A percentile compares a stretch with the other conserved stretches of the same genome.
These are phyloP conservation scores for Coprinopsis cinerea DNA, from an alignment of 768 basidiomycete species.

Conservation along the genomic window DNA sequence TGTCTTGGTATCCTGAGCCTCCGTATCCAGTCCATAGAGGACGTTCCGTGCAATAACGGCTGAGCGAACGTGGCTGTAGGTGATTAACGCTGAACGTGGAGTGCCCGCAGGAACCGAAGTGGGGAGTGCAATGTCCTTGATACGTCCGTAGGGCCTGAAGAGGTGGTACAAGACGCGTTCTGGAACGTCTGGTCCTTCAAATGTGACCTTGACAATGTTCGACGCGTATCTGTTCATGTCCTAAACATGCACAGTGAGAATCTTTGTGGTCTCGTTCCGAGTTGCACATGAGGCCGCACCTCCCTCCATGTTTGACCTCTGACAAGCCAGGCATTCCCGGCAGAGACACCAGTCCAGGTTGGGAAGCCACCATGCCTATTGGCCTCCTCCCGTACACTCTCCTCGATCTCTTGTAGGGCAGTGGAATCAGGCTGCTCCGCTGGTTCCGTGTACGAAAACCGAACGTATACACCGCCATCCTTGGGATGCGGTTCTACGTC, in stretches of 20 bases:
- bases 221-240: conserved; percentile 85
- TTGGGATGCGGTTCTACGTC: conserved; percentile 63
- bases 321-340: conserved; percentile 63
- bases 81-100: conserved; percentile 58
- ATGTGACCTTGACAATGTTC: conserved; percentile 64
- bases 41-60: conserved; percentile 83
- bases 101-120: conserved; percentile 57
- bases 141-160: conserved; percentile 76
- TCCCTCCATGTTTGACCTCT: conserved; percentile 79
- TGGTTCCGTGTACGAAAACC: conserved; percentile 48
- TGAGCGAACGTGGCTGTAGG: conserved; percentile 56
- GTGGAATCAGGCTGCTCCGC: conserved; percentile 8
- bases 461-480: conserved; percentile 84
- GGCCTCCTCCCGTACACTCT: conserved; percentile 37
- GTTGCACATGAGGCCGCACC: conserved; percentile 34
- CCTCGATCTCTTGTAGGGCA: conserved; percentile 43
- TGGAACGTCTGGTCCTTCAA: conserved; percentile 83
- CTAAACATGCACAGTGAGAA: conserved; percentile 28
- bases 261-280: too few relatives aligned
- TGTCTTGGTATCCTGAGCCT: conserved; percentile 26
- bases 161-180: conserved; percentile 77
- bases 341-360: conserved; percentile 52
- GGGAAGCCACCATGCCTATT: conserved; percentile 50
- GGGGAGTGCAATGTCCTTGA: conserved; percentile 60
- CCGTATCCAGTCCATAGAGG: conserved; percentile 53